Percentiles rank a stretch among this genome's conserved stretches.
Conservation (phyloP, 305 asterid genomes). For the Fraxinus greggii region DNA sequence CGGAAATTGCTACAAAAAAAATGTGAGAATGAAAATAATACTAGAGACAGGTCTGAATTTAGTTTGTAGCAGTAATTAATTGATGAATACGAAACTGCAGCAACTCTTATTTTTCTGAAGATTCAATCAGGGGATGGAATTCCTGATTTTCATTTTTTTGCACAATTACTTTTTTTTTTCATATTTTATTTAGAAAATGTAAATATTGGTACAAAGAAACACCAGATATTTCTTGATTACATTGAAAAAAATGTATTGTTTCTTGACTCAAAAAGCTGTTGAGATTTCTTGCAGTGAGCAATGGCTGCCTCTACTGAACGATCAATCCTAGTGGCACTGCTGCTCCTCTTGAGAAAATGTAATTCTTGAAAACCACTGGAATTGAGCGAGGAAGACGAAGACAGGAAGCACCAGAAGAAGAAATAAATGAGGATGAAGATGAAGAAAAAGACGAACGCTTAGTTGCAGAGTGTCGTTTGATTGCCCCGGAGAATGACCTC, state of each 20-base stretch:
- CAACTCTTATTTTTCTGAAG: not conserved
- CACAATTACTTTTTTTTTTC: not conserved
- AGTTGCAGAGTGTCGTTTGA: conserved; percentile 56
- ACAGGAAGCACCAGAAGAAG: conserved; percentile 41
- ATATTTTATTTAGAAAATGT: not conserved
- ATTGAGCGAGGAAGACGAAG: conserved; percentile 39
- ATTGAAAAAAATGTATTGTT: conserved; percentile 9
- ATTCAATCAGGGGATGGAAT: not conserved
- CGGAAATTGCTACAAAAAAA: not conserved
- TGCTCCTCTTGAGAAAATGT: conserved; percentile 50
- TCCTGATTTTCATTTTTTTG: not conserved
- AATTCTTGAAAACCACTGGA: conserved; percentile 44
- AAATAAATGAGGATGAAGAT: conserved; percentile 41
- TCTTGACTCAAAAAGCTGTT: conserved; percentile 34
- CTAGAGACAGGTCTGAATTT: not conserved
- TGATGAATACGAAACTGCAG: not conserved
- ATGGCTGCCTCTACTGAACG: conserved; percentile 81
- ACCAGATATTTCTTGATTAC: not conserved
- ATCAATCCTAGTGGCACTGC: conserved; percentile 64
- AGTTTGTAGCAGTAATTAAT: not conserved
- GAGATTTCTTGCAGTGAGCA: conserved; percentile 86
- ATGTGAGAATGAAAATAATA: not conserved
- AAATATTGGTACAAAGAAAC: not conserved
- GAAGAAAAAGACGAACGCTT: conserved; percentile 54
- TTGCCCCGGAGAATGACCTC: conserved; percentile 72